Conservation (phyloP, 1,284 basidiomycete genomes). For the Agroathelia rolfsii region DNA sequence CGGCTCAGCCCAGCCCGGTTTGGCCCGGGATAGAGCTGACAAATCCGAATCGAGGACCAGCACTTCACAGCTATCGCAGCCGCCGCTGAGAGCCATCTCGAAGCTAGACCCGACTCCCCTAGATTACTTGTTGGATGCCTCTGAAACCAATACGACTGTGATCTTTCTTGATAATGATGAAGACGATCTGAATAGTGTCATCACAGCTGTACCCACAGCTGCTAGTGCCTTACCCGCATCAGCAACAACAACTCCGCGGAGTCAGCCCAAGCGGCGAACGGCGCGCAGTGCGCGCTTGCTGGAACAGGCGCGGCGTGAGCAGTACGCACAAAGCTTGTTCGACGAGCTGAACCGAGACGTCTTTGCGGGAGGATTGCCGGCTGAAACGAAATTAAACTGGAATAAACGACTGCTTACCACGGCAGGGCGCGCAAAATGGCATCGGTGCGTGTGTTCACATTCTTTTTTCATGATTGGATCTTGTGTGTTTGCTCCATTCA, state of each 20-base stretch:
- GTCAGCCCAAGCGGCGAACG: constrained; percentile 32
- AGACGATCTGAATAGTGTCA: too few species aligned
- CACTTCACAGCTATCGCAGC: background rate
- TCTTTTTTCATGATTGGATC: too few species aligned
- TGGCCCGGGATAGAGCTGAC: too few species aligned
- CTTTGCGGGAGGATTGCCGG: constrained; percentile 65
- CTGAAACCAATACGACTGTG: constrained; percentile 6
- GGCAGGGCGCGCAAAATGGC: constrained; percentile 69
- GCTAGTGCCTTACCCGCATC: constrained; percentile 2
- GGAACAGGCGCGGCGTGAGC: constrained; percentile 36
- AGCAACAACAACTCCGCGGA: constrained; percentile 26
- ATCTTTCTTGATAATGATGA: too few species aligned
- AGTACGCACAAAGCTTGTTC: constrained; percentile 65
- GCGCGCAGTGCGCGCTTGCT: too few species aligned
- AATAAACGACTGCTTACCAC: constrained; percentile 64
- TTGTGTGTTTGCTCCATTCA: too few species aligned
- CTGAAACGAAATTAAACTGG: constrained; percentile 58
- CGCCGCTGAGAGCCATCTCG: too few species aligned
- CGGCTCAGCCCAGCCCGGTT: too few species aligned
- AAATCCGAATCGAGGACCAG: background rate
- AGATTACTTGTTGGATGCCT: constrained; percentile 6
- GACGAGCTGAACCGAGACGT: constrained; percentile 72
- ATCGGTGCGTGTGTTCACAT: constrained; percentile 38
- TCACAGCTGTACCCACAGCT: too few species aligned
- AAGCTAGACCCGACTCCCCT: constrained; percentile 1